These are phyloP conservation scores for Chloranthus sessilifolius DNA, from an alignment of 164 flowering plant genomes.

Conservation along the genomic window DNA sequence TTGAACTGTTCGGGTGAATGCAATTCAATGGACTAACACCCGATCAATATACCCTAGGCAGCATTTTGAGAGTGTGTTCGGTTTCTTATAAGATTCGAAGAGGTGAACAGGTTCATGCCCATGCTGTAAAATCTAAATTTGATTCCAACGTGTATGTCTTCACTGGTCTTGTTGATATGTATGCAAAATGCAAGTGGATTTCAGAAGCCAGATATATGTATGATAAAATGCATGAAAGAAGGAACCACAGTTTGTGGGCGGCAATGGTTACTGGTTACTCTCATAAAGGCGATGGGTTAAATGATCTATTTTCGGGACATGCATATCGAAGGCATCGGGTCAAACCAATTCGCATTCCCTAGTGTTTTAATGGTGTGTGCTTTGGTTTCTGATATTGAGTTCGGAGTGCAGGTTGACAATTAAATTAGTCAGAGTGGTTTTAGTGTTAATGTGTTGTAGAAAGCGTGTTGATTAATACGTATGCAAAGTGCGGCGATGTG, in stretches of 20 bases:
- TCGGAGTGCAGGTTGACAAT: conserved; percentile 74
- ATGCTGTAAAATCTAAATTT: conserved; percentile 40
- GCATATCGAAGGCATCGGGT: conserved; percentile 41
- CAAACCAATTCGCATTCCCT: conserved; percentile 76
- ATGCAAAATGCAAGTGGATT: conserved; percentile 55
- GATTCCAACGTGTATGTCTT: conserved; percentile 49
- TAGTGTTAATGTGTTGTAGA: conserved; percentile 54
- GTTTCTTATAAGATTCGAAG: conserved; percentile 21
- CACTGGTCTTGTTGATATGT: conserved; percentile 80
- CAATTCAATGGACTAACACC: conserved; percentile 55
- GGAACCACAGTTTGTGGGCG: conserved; percentile 68
- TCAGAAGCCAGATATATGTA: conserved; percentile 58
- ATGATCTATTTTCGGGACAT: conserved; percentile 55
- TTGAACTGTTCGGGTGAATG: conserved; percentile 62
- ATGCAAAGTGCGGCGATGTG: conserved; percentile 67
- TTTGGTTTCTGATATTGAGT: conserved; percentile 18
- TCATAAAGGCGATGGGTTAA: conserved; percentile 44
- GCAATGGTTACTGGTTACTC: conserved; percentile 78
- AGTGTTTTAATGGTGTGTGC: conserved; percentile 68
- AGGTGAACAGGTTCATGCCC: conserved; percentile 68
- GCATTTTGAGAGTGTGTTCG: conserved; percentile 63
- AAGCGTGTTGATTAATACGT: conserved; percentile 77
- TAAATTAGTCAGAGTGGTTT: conserved; percentile 58
- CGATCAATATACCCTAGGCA: conserved; percentile 57
- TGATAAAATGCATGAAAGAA: conserved; percentile 25